Conservation (phyloP, 2,329 filamentous ascomycete species). For the Acephala macrosclerotiorum region DNA sequence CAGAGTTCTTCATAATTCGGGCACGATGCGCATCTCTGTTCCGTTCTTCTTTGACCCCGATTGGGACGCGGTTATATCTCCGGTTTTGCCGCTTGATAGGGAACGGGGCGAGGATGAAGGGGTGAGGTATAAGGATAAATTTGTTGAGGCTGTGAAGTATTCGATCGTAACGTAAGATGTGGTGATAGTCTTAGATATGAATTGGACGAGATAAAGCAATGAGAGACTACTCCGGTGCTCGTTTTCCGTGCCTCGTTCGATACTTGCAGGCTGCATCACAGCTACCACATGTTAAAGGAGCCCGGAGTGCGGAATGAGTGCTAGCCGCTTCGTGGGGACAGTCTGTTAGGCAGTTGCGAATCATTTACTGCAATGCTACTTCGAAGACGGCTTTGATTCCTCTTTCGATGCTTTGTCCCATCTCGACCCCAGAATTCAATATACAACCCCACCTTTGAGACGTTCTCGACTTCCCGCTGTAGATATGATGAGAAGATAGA, state of each 20-base stretch:
- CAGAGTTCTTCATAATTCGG: constrained; percentile 20
- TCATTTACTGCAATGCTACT: neutral
- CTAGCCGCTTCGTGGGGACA: neutral
- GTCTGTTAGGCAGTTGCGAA: neutral
- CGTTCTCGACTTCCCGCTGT: neutral
- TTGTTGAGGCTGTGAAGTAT: constrained; percentile 18
- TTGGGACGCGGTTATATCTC: constrained; percentile 28
- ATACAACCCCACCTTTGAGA: constrained; percentile 1
- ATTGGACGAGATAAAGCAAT: neutral
- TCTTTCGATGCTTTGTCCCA: neutral
- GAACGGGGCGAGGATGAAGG: constrained; percentile 12
- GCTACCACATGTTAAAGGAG: neutral
- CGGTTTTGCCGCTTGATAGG: constrained; percentile 20
- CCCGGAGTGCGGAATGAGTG: neutral
- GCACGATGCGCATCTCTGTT: constrained; percentile 23
- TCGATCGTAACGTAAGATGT: constrained; percentile 5
- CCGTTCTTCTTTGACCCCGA: constrained; percentile 33
- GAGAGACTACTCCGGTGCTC: neutral
- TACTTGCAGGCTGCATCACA: neutral
- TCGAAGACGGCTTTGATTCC: neutral
- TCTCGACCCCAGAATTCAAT: neutral
- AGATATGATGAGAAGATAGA: no score
- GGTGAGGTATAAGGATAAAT: constrained; percentile 21
- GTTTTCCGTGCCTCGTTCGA: neutral
- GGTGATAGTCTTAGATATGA: neutral